Base-by-base conservation (phyloP, 2,329 filamentous ascomycete species). In the Fusarium sp. region DNA sequence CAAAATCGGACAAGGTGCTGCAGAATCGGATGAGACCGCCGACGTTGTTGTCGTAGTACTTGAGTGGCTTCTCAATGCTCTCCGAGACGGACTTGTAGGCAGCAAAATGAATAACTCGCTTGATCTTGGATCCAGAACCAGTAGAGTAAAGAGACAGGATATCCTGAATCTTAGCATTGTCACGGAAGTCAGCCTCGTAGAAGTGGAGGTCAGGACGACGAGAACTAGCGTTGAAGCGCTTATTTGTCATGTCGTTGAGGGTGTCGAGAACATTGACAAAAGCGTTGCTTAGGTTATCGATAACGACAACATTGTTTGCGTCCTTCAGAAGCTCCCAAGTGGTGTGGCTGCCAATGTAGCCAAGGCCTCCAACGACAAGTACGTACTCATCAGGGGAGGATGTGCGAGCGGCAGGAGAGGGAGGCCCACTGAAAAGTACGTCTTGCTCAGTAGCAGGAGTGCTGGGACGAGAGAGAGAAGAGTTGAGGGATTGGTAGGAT, bases 21-120 rank as follows among this genome's bases (percentile, higher is more conserved):
- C 62, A 89, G 83, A 49, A 91, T 82, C 42, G 46, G 34, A 61
- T 59, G 7, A 91, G 80, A 1, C 89, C 90, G 71, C 85, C 86
- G 32, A 91, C 88, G 65, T 92, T 92, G 81, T 91, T 92, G 63
- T 84, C 83, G 78, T 91, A 92, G 78, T 92, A 92, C 62, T 85
- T 85, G 59, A 91, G 78, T 1, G 89, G 89, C 13, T 67, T 61
- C 83, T 80, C 27, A 79, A 91, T 90, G 45, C 87, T 90, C 71
- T 92, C 89, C 27, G 85, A 85, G 0, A 91, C 88, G 4, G 89
- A 88, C 76, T 91, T 91, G 81, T 87, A 87, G 2, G 90, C 90
- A 16, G 90, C 90, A 70, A 91, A 91, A 74, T 92, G 90, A 61
- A 92, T 90, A n/a, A 91, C 88, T 1, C 88, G 42, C 20, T 61